These are phyloP conservation scores for Floccularia luteovirens DNA, from an alignment of 768 basidiomycete species.

Conservation along the genomic window DNA sequence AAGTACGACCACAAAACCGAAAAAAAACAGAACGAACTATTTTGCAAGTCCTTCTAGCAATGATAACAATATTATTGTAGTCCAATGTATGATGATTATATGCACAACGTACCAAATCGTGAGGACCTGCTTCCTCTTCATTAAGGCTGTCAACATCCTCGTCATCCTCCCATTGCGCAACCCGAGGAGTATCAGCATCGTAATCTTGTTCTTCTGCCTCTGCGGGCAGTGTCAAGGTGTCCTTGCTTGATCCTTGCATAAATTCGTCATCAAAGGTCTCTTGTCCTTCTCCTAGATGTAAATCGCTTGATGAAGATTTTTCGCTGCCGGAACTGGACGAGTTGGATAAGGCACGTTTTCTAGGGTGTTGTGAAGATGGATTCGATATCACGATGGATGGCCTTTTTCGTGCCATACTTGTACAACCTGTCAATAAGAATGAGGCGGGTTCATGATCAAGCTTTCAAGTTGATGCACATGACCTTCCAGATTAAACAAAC, in stretches of 20 bases:
- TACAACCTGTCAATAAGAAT: too few relatives aligned
- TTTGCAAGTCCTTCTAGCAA: slow-evolving; percentile 16
- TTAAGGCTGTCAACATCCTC: slow-evolving; percentile 29
- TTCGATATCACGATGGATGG: too few relatives aligned
- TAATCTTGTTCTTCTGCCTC: slow-evolving; percentile 19
- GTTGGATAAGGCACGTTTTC: not conserved
- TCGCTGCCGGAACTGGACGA: slow-evolving; percentile 1
- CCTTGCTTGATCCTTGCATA: slow-evolving; percentile 18
- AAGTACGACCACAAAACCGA: not conserved
- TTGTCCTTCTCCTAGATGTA: slow-evolving; percentile 6
- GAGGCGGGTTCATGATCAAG: too few relatives aligned
- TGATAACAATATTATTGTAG: not conserved
- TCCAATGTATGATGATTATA: not conserved
- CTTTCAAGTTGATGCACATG: too few relatives aligned
- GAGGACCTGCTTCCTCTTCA: slow-evolving; percentile 17
- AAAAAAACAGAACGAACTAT: slow-evolving; percentile 13
- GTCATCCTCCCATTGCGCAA: slow-evolving; percentile 56
- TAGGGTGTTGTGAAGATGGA: too few relatives aligned
- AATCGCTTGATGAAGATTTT: slow-evolving; percentile 4
- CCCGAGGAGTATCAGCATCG: slow-evolving; percentile 45
- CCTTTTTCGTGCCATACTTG: too few relatives aligned
- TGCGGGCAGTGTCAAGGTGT: too few relatives aligned
- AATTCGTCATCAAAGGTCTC: slow-evolving; percentile 15
- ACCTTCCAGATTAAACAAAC: too few relatives aligned
- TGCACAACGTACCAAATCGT: slow-evolving; percentile 19